Percentiles rank a stretch among this genome's conserved stretches.
Conservation (phyloP, 176 grass and related monocot species). For the Neostapfia colusana region DNA sequence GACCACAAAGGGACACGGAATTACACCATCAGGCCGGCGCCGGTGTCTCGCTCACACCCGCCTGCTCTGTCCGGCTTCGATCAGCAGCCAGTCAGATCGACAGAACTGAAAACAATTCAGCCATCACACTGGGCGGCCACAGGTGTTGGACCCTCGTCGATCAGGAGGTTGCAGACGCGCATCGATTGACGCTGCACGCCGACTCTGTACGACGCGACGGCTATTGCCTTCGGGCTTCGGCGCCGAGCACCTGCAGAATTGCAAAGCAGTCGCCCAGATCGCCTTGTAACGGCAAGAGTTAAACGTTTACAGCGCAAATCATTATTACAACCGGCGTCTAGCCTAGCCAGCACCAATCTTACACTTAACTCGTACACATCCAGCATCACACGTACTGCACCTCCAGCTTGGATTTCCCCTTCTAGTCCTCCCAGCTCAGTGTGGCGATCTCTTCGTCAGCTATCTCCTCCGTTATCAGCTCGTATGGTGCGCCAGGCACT, state of each 20-base stretch:
- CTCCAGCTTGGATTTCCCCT: too few relatives aligned
- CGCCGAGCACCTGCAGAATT: not conserved
- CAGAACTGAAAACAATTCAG: not conserved
- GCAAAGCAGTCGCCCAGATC: too few relatives aligned
- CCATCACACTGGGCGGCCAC: not conserved
- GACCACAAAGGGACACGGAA: slow-evolving; percentile 4
- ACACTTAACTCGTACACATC: too few relatives aligned
- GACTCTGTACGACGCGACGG: not conserved
- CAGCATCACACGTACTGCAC: too few relatives aligned
- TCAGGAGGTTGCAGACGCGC: not conserved
- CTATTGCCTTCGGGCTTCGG: not conserved
- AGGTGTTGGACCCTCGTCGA: not conserved
- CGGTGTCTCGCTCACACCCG: slow-evolving; percentile 5
- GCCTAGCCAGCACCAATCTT: too few relatives aligned
- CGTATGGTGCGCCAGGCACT: too few relatives aligned
- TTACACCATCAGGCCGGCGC: slow-evolving; percentile 33
- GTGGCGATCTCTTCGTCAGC: too few relatives aligned
- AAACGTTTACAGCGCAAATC: too few relatives aligned
- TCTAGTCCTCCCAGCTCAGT: too few relatives aligned
- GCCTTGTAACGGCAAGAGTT: too few relatives aligned
- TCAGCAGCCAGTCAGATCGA: not conserved
- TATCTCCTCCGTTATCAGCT: too few relatives aligned
- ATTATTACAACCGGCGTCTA: too few relatives aligned
- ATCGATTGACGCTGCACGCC: slow-evolving; percentile 20
- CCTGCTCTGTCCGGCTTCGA: slow-evolving; percentile 13